Base-by-base conservation (phyloP, 768 basidiomycete genomes). In the Ephemerocybe angulata region DNA sequence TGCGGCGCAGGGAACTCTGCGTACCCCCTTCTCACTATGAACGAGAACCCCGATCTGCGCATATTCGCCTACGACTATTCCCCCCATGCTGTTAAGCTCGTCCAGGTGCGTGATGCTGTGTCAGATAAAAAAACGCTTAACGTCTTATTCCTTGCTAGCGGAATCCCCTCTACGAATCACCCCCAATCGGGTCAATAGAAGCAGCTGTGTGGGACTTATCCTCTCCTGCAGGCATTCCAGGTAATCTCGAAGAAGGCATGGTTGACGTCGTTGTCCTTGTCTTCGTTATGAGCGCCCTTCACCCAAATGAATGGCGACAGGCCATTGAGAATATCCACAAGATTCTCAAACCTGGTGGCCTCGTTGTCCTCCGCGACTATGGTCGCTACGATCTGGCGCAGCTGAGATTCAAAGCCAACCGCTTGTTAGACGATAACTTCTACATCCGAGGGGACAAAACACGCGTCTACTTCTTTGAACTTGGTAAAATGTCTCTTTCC, bases 371-470 rank as follows among this genome's bases (percentile, higher is more conserved):
- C 55, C 86, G 97, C 11, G 97, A 99, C 69, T 99, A 98, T 64
- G 97, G 96, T 2, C 83, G 96, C 24, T 80, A 98, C 65, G 96
- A 99, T 66, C 82, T 99, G 42, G 91, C 97, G 1, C 96, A 98
- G 68, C 76, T 99, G 42, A 81, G 97, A 10, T 97, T 99, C 77
- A 97, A 93, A 70, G 79, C 79, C 5, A 85, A 87, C 1, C 80
- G 97, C 11, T 79, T 98, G 53, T 81, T 98, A 11, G 90, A 93
- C 40, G 93, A 95, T 44, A 95, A 97, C 66, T 87, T 99, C 60
- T 99, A 99, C 64, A 88, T 97, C 50, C 83, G 97, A 33, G 97
- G 97, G 0, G 97, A 99, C 72, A 95, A 93, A 63, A 98, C 97
- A 0, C 79, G 97, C 35, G 97, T 99, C 0, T 98, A 98, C 70